phyloP scores from a whole-genome alignment of 2,329 filamentous ascomycete species.

The Hypoxylon sp. region DNA sequence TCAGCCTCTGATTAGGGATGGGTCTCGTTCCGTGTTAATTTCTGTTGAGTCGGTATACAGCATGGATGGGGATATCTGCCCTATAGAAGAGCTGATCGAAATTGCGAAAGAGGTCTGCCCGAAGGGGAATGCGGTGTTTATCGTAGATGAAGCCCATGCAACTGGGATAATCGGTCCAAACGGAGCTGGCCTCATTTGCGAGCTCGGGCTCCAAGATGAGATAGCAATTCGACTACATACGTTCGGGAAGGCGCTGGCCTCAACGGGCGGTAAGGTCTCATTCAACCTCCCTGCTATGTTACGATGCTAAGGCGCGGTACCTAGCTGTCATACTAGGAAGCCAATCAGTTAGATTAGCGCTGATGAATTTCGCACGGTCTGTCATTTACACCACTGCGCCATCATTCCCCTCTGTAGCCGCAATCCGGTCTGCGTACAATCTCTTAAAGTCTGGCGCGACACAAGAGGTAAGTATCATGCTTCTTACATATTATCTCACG shows the following conservation, averaged over 20 bases:
- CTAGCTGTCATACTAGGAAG: conserved; percentile 47
- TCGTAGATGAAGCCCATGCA: conserved; percentile 71
- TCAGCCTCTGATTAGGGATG: conserved; percentile 53
- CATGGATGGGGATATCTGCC: conserved; percentile 64
- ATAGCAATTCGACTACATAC: conserved; percentile 67
- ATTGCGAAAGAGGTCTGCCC: conserved; percentile 56
- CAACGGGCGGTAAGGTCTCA: conserved; percentile 29
- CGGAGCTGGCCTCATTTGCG: conserved; percentile 65
- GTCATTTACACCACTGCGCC: conserved; percentile 63
- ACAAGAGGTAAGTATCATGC: conserved; percentile 40
- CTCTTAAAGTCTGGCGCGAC: conserved; percentile 56
- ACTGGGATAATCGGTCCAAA: conserved; percentile 65
- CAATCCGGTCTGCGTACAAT: conserved; percentile 56
- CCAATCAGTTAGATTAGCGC: conserved; percentile 26
- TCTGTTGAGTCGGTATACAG: conserved; percentile 62
- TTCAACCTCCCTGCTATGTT: neutral
- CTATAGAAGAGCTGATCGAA: conserved; percentile 58
- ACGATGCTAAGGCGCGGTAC: neutral
- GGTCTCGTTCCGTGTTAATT: conserved; percentile 56
- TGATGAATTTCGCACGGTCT: conserved; percentile 53
- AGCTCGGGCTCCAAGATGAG: conserved; percentile 64
- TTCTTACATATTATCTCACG: too few relatives aligned
- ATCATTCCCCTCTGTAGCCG: conserved; percentile 58
- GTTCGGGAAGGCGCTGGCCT: conserved; percentile 64
- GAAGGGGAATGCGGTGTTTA: conserved; percentile 61